Conservation (phyloP, 805 yeast species). For the Kuraishia ogatae region DNA sequence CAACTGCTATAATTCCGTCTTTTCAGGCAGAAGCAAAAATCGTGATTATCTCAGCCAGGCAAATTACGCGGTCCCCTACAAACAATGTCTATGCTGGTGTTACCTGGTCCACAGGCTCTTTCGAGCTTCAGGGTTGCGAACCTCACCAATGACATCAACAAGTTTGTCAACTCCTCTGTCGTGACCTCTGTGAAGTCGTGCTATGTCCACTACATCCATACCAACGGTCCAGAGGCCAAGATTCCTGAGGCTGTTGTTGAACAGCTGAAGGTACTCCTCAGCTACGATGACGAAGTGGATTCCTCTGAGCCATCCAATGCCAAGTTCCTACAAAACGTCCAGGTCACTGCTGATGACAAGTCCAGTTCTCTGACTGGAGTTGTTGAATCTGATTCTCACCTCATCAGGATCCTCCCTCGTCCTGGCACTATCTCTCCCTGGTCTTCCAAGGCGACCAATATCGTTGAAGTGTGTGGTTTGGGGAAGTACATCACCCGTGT, state of each 20-base stretch:
- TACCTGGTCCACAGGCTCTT: conserved; percentile 87
- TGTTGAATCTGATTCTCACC: conserved; percentile 35
- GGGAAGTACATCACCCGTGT: conserved; percentile 64
- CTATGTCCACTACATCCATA: conserved; percentile 74
- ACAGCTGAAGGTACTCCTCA: conserved; percentile 53
- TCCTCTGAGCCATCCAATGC: conserved; percentile 25
- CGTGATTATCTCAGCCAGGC: background rate
- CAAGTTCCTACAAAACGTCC: conserved; percentile 15
- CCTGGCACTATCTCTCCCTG: conserved; percentile 97
- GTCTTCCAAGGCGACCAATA: conserved; percentile 98
- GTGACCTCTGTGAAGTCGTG: conserved; percentile 66
- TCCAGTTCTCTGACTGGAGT: conserved; percentile 5
- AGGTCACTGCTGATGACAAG: conserved; percentile 19
- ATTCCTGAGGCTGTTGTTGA: conserved; percentile 31
- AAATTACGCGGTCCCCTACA: background rate
- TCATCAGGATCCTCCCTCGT: conserved; percentile 80
- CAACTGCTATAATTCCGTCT: background rate
- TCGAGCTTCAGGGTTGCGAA: conserved; percentile 79
- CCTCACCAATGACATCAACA: conserved; percentile 64
- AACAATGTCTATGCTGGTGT: conserved; percentile 27
- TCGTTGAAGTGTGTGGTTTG: conserved; percentile 82
- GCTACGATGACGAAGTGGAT: conserved; percentile 67
- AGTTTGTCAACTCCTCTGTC: conserved; percentile 56
- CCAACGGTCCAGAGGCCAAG: conserved; percentile 14
- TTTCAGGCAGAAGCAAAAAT: background rate